Conservation (phyloP, 345 rosid species). For the Moricandia moricandioides region DNA sequence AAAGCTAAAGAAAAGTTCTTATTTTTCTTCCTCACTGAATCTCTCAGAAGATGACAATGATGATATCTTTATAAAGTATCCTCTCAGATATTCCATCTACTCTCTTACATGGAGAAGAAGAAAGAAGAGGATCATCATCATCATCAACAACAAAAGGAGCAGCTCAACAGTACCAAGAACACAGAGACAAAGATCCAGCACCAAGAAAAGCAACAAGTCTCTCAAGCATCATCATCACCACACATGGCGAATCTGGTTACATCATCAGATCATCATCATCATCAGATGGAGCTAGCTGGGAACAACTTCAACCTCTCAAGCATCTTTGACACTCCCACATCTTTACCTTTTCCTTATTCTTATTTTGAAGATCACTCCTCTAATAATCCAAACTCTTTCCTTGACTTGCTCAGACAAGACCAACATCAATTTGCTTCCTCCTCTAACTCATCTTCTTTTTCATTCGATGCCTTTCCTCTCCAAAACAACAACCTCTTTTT, state of each 20-base stretch:
- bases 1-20: constrained; percentile 33
- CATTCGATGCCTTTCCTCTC: constrained; percentile 53
- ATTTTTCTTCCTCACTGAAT: constrained; percentile 8
- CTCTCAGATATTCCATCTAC: constrained; percentile 17
- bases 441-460: constrained; percentile 36
- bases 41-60: constrained; percentile 33
- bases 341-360: constrained; percentile 37
- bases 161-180: constrained; percentile 20
- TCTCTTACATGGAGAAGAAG: constrained; percentile 28
- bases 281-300: constrained; percentile 46
- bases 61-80: constrained; percentile 29
- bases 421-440: constrained; percentile 26
- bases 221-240: constrained; percentile 29
- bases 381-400: constrained; percentile 28
- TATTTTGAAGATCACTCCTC: constrained; percentile 25
- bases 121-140: constrained; percentile 13
- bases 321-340: constrained; percentile 50
- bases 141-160: neutral
- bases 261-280: constrained; percentile 30
- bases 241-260: constrained; percentile 47
- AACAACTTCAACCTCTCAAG: constrained; percentile 28
- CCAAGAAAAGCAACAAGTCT: constrained; percentile 3
- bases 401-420: constrained; percentile 56
- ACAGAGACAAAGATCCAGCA: constrained; percentile 24
- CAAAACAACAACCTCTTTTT: constrained; percentile 17